Evolutionary conservation across 1,139 yeast genomes (phyloP).

Genomic region (Suhomyces terraborum): DNA sequence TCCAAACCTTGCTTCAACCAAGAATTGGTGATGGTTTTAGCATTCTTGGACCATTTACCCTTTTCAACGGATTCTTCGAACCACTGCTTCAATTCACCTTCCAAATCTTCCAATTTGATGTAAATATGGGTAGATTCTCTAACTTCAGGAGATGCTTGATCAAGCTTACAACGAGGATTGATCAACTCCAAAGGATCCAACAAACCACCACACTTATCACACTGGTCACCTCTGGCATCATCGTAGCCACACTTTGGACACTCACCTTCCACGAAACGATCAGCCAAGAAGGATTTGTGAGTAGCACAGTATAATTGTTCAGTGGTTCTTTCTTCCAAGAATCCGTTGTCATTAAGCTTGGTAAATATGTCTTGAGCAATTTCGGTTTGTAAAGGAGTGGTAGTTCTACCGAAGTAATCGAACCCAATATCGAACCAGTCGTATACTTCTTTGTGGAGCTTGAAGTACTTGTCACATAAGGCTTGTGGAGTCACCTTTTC

Average conservation of each 20-base stretch:
- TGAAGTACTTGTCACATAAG: slow-evolving; percentile 87
- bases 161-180: slow-evolving; percentile 93
- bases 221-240: slow-evolving; percentile 99
- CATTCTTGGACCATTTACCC: slow-evolving; percentile 92
- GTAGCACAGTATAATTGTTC: slow-evolving; percentile 89
- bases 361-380: slow-evolving; percentile 92
- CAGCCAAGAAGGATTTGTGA: slow-evolving; percentile 91
- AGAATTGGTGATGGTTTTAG: slow-evolving; percentile 80
- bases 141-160: slow-evolving; percentile 76
- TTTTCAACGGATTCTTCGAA: slow-evolving; percentile 61
- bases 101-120: slow-evolving; percentile 79
- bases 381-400: slow-evolving; percentile 87
- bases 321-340: slow-evolving; percentile 81
- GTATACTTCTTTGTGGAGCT: slow-evolving; percentile 83
- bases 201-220: slow-evolving; percentile 92
- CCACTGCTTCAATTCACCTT: slow-evolving; percentile 75
- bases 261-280: slow-evolving; percentile 94
- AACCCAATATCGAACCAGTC: slow-evolving; percentile 97
- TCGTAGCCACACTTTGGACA: slow-evolving; percentile 95
- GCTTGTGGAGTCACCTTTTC: slow-evolving; percentile 86
- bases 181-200: slow-evolving; percentile 91
- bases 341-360: slow-evolving; percentile 72
- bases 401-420: slow-evolving; percentile 95
- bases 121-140: slow-evolving; percentile 85
- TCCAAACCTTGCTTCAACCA: slow-evolving; percentile 94